These are phyloP conservation scores for Talaromyces albobiverticillius DNA, from an alignment of 2,329 filamentous ascomycete genomes.

Conservation along the genomic window DNA sequence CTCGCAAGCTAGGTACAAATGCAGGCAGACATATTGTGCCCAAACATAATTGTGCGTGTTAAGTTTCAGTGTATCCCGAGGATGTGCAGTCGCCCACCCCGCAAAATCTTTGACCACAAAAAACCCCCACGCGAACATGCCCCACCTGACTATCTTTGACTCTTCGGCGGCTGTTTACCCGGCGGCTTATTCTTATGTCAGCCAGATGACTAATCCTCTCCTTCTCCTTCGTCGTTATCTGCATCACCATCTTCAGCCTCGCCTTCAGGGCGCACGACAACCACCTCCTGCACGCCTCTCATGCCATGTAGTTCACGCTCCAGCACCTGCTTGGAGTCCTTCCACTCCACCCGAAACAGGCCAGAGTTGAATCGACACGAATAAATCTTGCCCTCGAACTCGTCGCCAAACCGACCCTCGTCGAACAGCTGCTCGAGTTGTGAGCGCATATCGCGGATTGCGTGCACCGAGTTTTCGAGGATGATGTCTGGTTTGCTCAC, in stretches of 20 bases:
- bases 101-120: not conserved
- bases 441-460: conserved; percentile 48
- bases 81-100: no score
- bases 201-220: not conserved
- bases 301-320: conserved; percentile 34
- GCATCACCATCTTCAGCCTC: conserved; percentile 1
- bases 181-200: not conserved
- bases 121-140: not conserved
- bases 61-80: no score
- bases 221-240: not conserved
- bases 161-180: not conserved
- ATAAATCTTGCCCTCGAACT: conserved; percentile 35
- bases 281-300: conserved; percentile 32
- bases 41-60: no score
- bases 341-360: conserved; percentile 56
- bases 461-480: conserved; percentile 46
- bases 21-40: no score
- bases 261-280: conserved; percentile 29
- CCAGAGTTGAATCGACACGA: conserved; percentile 59
- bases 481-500: conserved; percentile 41
- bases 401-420: conserved; percentile 16
- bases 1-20: no score
- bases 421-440: conserved; percentile 36
- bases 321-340: conserved; percentile 45
- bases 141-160: not conserved